These are phyloP conservation scores for Curvularia hawaiiensis DNA, from an alignment of 2,329 filamentous ascomycete genomes.

Conservation along the genomic window DNA sequence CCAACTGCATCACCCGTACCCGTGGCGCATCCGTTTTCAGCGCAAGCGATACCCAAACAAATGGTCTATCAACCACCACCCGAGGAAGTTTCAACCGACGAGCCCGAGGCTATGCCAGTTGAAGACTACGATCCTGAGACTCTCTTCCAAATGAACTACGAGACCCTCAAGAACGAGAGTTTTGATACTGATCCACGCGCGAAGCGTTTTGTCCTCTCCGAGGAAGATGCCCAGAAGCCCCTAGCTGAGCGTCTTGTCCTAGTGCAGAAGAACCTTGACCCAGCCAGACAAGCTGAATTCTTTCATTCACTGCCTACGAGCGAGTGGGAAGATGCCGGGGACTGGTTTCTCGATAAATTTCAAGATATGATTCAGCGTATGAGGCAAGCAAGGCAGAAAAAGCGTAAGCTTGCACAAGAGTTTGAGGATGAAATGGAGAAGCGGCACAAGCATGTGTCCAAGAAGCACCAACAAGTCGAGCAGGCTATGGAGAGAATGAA, in stretches of 20 bases:
- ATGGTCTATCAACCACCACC: conserved; percentile 10
- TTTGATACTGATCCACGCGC: conserved; percentile 52
- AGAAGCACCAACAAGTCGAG: conserved; percentile 56
- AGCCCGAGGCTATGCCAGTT: conserved; percentile 11
- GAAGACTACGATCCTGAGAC: conserved; percentile 54
- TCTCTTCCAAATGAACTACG: conserved; percentile 54
- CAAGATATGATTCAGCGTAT: conserved; percentile 56
- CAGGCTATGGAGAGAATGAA: conserved; percentile 60
- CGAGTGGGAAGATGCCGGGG: conserved; percentile 67
- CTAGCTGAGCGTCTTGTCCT: conserved; percentile 37
- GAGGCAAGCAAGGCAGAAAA: conserved; percentile 58
- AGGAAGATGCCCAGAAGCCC: conserved; percentile 34
- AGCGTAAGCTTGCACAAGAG: conserved; percentile 57
- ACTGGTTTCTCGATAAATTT: conserved; percentile 64
- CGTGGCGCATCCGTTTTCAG: conserved; percentile 4
- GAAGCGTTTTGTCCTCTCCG: conserved; percentile 18
- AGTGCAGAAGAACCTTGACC: conserved; percentile 30
- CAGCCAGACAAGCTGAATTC: conserved; percentile 53
- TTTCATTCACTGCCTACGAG: conserved; percentile 58
- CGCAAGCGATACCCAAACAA: conserved; percentile 11
- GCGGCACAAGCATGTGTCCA: conserved; percentile 58
- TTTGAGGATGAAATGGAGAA: conserved; percentile 62
- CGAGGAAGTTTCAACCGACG: conserved; percentile 16
- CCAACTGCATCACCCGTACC: conserved; percentile 7
- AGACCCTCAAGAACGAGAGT: conserved; percentile 55